Evolutionary conservation across 129 eudicot genomes (phyloP), one percentile per base, ranked within the genome.

Genomic region (Pseudognaphalium luteoalbum): DNA sequence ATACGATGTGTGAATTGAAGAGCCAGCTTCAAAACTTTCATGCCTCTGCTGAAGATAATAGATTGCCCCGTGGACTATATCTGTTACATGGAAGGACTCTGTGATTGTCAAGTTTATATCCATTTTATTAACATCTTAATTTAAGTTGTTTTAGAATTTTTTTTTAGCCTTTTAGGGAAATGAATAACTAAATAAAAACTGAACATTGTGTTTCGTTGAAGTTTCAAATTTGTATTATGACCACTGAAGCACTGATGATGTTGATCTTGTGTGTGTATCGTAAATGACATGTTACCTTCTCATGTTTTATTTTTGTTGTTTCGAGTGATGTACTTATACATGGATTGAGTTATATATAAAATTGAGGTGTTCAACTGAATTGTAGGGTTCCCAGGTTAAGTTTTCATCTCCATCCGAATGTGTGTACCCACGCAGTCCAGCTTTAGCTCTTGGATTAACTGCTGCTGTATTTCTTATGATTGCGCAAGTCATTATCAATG

Each of bases 21-120:
- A 81, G 78, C 84, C 82, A 9, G 85, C 35, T 37, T 87, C 97
- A 71, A 85, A 85, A 84, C 91, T 90, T 75, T 89, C 98, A 50
- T 85, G 90, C 4, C 98, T 96, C 76, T 89, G 98, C 54, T 93
- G 90, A 61, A 92, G 91, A 79, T 73, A 89, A 79, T 92, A 92
- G 42, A 92, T 84, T 44, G 96, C 96, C 28, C 98, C 96, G 79
- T 96, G 88, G 29, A 89, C 91, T 79, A 89, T 92, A 75, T 89
- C 96, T 19, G 98, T 92, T 19, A 89, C 88, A 77, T 92, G 87
- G 29, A 93, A 90, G 41, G 93, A 87, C 81, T 92, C 98, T 56
- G 85, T 89, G 50, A 89, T 73, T 35, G 41, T 35, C 41, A 35
- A 35, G 41, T 35, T 35, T 35, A 35, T 35, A 35, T 0, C 6